These are phyloP conservation scores for Boletus subluridellus DNA, from an alignment of 1,284 basidiomycete species.

Conservation along the genomic window DNA sequence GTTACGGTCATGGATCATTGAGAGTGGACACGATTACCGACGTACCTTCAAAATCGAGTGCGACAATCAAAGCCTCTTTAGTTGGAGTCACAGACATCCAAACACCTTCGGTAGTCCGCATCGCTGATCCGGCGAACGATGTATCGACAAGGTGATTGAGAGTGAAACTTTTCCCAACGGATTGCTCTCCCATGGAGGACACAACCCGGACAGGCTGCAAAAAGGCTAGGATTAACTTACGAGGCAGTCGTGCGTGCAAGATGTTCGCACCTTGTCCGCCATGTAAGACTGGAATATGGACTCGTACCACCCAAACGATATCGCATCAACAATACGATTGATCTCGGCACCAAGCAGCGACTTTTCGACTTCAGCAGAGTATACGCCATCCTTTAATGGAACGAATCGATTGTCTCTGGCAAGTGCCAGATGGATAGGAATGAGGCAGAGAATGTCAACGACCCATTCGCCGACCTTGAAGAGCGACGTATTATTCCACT, in stretches of 20 bases:
- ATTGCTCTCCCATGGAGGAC: conserved; percentile 66
- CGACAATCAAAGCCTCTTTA: conserved; percentile 49
- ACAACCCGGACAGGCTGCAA: conserved; percentile 56
- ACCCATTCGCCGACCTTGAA: conserved; percentile 58
- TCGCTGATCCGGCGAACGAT: conserved; percentile 62
- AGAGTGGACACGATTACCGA: neutral
- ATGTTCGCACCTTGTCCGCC: conserved; percentile 45
- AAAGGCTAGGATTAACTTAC: neutral
- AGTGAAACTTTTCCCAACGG: conserved; percentile 58
- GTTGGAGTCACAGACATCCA: conserved; percentile 67
- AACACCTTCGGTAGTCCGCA: conserved; percentile 63
- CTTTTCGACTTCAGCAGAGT: conserved; percentile 46
- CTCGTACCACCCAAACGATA: conserved; percentile 66
- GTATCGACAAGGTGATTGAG: conserved; percentile 61
- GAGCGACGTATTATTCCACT: conserved; percentile 33
- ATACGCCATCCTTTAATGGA: conserved; percentile 56
- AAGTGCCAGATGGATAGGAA: conserved; percentile 61
- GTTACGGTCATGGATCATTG: neutral
- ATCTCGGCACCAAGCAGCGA: conserved; percentile 55
- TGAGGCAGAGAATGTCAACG: conserved; percentile 56
- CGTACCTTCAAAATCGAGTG: conserved; percentile 61
- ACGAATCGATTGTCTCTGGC: conserved; percentile 57
- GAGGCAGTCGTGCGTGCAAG: neutral
- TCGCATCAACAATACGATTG: conserved; percentile 47
- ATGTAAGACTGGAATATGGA: conserved; percentile 60